Conservation (phyloP, 345 rosid genomes). For the Carallia brachiata region DNA sequence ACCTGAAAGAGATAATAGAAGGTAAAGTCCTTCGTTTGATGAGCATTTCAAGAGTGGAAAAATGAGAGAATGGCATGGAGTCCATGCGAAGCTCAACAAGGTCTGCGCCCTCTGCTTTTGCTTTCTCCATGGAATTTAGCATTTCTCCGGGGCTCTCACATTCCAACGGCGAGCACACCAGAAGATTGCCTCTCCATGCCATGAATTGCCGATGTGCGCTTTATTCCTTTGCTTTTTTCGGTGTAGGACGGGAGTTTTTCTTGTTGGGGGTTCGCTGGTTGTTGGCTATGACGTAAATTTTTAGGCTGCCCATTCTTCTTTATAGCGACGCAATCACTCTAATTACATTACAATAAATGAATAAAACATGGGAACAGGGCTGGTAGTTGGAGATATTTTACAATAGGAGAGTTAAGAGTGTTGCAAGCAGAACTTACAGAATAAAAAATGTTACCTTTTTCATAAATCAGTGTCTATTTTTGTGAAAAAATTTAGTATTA, state of each 20-base stretch:
- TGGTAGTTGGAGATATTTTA: too few species aligned
- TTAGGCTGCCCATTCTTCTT: too few species aligned
- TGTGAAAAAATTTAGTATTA: too few species aligned
- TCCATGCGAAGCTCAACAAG: conserved; percentile 35
- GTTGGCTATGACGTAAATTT: too few species aligned
- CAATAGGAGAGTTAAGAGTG: too few species aligned
- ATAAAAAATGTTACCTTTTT: too few species aligned
- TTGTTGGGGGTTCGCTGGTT: not conserved
- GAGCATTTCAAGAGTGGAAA: conserved; percentile 19
- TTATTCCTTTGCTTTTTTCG: not conserved
- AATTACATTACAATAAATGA: too few species aligned
- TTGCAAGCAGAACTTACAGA: too few species aligned
- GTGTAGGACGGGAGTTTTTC: not conserved
- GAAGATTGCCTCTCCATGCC: conserved; percentile 20
- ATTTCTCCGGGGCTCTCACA: conserved; percentile 26
- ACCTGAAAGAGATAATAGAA: conserved; percentile 43
- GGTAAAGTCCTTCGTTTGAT: conserved; percentile 28
- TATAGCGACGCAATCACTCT: too few species aligned
- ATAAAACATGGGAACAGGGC: too few species aligned
- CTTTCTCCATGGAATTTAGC: conserved; percentile 31
- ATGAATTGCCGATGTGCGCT: not conserved
- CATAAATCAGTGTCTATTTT: too few species aligned
- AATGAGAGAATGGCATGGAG: conserved; percentile 21
- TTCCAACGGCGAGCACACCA: conserved; percentile 39
- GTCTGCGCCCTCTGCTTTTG: conserved; percentile 40